Conservation (phyloP, 2,329 filamentous ascomycete genomes). For the Davidsoniella virescens region DNA sequence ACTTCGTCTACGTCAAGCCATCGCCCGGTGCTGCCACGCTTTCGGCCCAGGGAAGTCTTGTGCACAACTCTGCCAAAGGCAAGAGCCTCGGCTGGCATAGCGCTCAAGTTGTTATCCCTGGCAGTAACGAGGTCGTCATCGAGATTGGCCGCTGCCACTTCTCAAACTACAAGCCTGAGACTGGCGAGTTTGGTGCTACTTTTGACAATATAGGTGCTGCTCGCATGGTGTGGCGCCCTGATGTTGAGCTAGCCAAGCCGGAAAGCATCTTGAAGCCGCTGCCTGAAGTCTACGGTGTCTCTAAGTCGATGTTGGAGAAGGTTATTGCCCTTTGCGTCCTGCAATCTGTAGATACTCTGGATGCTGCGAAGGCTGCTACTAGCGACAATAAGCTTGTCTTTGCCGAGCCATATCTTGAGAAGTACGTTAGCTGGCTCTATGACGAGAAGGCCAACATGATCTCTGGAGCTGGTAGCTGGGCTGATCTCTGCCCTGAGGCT, state of each 20-base stretch:
- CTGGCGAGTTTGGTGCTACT: background rate
- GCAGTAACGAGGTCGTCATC: background rate
- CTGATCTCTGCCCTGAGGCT: background rate
- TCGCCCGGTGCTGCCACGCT: background rate
- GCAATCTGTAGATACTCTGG: background rate
- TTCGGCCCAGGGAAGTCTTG: background rate
- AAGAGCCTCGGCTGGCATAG: constrained; percentile 2
- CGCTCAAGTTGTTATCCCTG: background rate
- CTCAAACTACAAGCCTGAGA: background rate
- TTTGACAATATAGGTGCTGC: constrained; percentile 1
- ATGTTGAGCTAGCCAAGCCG: background rate
- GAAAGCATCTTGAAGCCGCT: background rate
- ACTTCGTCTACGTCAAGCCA: constrained; percentile 1
- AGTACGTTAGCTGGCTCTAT: background rate
- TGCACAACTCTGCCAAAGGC: background rate
- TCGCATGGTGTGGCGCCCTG: background rate
- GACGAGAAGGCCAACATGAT: background rate
- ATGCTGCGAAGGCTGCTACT: background rate
- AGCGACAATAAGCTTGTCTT: background rate
- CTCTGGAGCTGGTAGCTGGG: background rate
- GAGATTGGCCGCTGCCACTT: constrained; percentile 1
- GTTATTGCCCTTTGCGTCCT: background rate
- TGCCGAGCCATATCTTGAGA: background rate
- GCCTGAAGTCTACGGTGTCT: background rate
- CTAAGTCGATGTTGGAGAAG: background rate